Evolutionary conservation across 1,139 yeast species (phyloP).

Genomic region (Schwanniomyces etchellsii): DNA sequence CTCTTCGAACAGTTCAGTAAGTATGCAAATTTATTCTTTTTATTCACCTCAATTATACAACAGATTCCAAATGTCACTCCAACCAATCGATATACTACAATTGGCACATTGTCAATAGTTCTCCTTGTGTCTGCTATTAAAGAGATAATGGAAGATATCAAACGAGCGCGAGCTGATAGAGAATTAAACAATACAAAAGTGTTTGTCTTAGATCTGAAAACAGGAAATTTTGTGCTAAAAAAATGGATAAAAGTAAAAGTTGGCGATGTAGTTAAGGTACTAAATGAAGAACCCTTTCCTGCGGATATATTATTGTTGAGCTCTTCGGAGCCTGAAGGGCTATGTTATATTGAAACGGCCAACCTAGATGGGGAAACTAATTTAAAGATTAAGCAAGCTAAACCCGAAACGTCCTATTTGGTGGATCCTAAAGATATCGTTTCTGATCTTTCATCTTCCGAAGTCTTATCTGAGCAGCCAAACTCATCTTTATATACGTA

Average conservation of each 20-base stretch:
- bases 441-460: conserved; percentile 25
- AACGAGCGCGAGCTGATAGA: conserved; percentile 82
- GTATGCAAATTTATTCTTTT: conserved; percentile 90
- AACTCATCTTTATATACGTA: conserved; percentile 91
- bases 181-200: conserved; percentile 81
- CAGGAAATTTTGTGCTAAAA: conserved; percentile 57
- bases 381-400: conserved; percentile 87
- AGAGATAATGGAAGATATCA: conserved; percentile 85
- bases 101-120: conserved; percentile 83
- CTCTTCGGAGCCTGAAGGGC: conserved; percentile 96
- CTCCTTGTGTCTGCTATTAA: conserved; percentile 86
- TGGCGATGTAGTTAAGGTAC: conserved; percentile 85
- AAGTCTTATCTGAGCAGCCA: conserved; percentile 81
- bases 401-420: conserved; percentile 67
- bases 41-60: conserved; percentile 89
- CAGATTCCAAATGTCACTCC: conserved; percentile 98
- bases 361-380: conserved; percentile 98
- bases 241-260: conserved; percentile 88
- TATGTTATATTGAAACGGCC: conserved; percentile 96
- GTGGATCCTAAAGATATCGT: conserved; percentile 64
- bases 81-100: conserved; percentile 91
- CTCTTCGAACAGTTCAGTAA: conserved; percentile 94
- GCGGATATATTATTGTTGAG: conserved; percentile 83
- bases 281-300: conserved; percentile 88
- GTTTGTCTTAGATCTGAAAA: conserved; percentile 55